A percentile compares a stretch with the other conserved stretches of the same genome.
phyloP scores from a whole-genome alignment of 2,329 filamentous ascomycete genomes.

The Talaromyces sp. region DNA sequence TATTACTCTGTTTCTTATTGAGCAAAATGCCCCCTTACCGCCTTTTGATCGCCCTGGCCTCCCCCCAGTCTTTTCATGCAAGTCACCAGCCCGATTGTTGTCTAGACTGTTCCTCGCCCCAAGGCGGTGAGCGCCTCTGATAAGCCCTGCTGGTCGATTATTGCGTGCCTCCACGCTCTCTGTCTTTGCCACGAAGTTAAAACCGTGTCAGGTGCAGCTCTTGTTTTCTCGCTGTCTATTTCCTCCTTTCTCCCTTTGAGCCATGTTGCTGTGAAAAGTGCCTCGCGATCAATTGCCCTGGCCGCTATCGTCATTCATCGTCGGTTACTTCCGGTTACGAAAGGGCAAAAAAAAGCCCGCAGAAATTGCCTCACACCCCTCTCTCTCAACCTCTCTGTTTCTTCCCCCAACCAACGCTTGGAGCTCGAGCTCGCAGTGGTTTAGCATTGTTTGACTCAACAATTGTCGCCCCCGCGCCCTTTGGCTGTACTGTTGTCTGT shows the following conservation, averaged over 20 bases:
- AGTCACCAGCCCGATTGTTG: not conserved
- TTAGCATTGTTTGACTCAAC: not conserved
- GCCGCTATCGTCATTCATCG: slow-evolving; percentile 9
- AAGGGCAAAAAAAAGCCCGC: not conserved
- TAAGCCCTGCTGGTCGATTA: slow-evolving; percentile 2
- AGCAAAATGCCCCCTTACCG: not conserved
- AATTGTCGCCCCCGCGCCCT: not conserved
- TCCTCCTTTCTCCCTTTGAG: not conserved
- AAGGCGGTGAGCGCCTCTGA: slow-evolving; percentile 11
- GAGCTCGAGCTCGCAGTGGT: not conserved
- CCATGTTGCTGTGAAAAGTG: not conserved
- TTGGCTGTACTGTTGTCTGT: not conserved
- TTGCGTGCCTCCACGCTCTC: not conserved
- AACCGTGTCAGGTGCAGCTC: not conserved
- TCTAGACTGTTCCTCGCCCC: not conserved
- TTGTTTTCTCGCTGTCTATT: not conserved
- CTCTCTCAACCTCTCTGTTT: not conserved
- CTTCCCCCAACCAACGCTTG: not conserved
- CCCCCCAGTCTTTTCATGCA: not conserved
- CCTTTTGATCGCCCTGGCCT: not conserved
- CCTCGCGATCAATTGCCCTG: not conserved
- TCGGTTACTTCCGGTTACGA: slow-evolving; percentile 12
- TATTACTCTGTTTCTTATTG: not conserved
- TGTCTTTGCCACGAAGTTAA: not conserved
- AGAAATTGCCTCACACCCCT: slow-evolving; percentile 7